Evolutionary conservation across 805 yeast genomes (phyloP).

Genomic region (Saccharomyces mikatae): DNA sequence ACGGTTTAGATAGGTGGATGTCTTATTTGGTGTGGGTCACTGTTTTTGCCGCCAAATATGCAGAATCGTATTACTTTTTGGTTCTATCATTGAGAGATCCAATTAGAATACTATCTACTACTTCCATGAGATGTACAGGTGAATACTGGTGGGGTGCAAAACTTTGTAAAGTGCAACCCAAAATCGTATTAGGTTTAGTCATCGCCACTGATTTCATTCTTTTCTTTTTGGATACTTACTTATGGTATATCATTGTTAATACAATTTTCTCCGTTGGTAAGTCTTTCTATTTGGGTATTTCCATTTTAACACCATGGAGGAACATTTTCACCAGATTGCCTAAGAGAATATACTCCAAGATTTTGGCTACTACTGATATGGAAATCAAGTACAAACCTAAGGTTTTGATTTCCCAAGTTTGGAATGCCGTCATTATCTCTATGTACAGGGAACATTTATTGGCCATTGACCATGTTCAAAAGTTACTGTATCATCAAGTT

Average conservation of each 20-base stretch:
- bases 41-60: slow-evolving; percentile 81
- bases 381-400: slow-evolving; percentile 98
- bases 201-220: slow-evolving; percentile 82
- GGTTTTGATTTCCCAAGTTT: slow-evolving; percentile 94
- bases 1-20: slow-evolving; percentile 91
- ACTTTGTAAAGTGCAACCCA: slow-evolving; percentile 80
- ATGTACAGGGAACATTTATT: slow-evolving; percentile 99
- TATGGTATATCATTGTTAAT: slow-evolving; percentile 97
- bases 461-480: slow-evolving; percentile 98
- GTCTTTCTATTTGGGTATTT: slow-evolving; percentile 97
- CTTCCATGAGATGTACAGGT: slow-evolving; percentile 90
- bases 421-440: slow-evolving; percentile 98
- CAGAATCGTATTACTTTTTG: slow-evolving; percentile 90
- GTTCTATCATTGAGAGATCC: slow-evolving; percentile 89
- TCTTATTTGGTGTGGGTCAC: slow-evolving; percentile 85
- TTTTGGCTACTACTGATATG: slow-evolving; percentile 97
- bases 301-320: slow-evolving; percentile 99
- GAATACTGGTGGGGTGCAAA: slow-evolving; percentile 75
- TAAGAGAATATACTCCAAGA: slow-evolving; percentile 96
- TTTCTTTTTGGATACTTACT: slow-evolving; percentile 96
- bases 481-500: slow-evolving; percentile 93
- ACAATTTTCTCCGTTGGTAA: slow-evolving; percentile 94
- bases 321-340: slow-evolving; percentile 96
- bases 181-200: slow-evolving; percentile 87
- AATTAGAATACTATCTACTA: slow-evolving; percentile 76